Evolutionary conservation across 108 stramenopile species (phyloP).

Genomic region (Cyclotella atomus): DNA sequence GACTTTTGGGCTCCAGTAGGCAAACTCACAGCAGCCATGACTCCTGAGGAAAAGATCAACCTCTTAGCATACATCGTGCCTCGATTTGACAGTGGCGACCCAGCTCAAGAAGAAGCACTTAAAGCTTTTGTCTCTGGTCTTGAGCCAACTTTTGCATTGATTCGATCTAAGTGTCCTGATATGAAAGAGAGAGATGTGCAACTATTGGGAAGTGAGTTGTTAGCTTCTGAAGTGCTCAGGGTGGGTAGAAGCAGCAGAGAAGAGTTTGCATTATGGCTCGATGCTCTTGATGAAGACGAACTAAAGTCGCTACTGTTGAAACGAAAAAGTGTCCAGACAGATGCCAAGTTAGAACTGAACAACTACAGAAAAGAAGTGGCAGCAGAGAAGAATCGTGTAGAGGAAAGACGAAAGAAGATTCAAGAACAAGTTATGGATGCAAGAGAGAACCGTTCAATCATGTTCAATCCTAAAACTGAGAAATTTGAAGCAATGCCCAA

Average conservation of each 20-base stretch:
- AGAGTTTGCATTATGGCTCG: constrained; percentile 85
- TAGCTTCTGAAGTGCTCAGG: constrained; percentile 74
- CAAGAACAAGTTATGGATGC: constrained; percentile 69
- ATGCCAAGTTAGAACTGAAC: constrained; percentile 63
- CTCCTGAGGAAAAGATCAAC: constrained; percentile 87
- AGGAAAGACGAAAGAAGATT: constrained; percentile 61
- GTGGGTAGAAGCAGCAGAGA: constrained; percentile 68
- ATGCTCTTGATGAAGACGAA: constrained; percentile 71
- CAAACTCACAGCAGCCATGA: constrained; percentile 76
- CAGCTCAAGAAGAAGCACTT: constrained; percentile 77
- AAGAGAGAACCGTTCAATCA: constrained; percentile 68
- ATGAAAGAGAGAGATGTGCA: constrained; percentile 75
- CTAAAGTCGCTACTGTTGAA: constrained; percentile 61
- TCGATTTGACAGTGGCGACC: constrained; percentile 71
- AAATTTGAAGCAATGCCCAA: constrained; percentile 62
- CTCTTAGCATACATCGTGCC: constrained; percentile 87
- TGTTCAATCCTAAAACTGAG: constrained; percentile 74
- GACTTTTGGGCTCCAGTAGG: constrained; percentile 92
- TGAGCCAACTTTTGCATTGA: constrained; percentile 66
- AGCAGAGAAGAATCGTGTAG: constrained; percentile 46
- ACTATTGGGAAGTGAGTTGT: constrained; percentile 78
- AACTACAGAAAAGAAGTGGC: constrained; percentile 40
- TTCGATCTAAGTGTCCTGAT: constrained; percentile 73
- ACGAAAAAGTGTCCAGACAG: constrained; percentile 67
- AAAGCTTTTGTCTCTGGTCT: constrained; percentile 72